phyloP scores from a whole-genome alignment of 768 basidiomycete species.

The Astraeus odoratus region DNA sequence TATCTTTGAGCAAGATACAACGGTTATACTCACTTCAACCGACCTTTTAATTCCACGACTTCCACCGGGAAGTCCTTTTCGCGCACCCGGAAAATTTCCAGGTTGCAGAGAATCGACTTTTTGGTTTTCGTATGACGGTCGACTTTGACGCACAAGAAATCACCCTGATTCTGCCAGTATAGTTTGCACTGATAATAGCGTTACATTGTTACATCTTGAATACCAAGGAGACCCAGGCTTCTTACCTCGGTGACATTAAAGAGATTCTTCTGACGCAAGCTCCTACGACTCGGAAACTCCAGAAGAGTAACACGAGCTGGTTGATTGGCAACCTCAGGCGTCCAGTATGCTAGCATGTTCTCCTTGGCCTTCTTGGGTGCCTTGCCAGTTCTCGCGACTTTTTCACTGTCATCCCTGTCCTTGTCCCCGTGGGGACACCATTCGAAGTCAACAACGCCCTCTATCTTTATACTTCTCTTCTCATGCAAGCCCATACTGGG shows the following conservation, averaged over 20 bases:
- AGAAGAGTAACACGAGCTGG: conserved; percentile 95
- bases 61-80: conserved; percentile 98
- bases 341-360: conserved; percentile 97
- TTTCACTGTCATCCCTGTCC: conserved; percentile 68
- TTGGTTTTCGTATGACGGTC: conserved; percentile 98
- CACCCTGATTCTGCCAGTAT: conserved; percentile 97
- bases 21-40: background rate
- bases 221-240: conserved; percentile 11
- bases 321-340: conserved; percentile 92
- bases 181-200: conserved; percentile 73
- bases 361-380: conserved; percentile 62
- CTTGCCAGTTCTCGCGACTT: conserved; percentile 35
- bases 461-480: conserved; percentile 95
- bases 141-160: conserved; percentile 98
- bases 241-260: conserved; percentile 96
- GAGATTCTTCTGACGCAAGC: conserved; percentile 90
- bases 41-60: conserved; percentile 95
- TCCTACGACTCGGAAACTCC: conserved; percentile 75
- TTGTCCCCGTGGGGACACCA: conserved; percentile 94
- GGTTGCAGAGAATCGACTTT: conserved; percentile 96
- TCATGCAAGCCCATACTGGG: conserved; percentile 91
- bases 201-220: background rate
- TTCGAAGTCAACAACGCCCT: conserved; percentile 96
- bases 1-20: conserved; percentile 8
- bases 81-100: conserved; percentile 94